Conservation (phyloP, 306 rosid species). For the Castanospermum australe region DNA sequence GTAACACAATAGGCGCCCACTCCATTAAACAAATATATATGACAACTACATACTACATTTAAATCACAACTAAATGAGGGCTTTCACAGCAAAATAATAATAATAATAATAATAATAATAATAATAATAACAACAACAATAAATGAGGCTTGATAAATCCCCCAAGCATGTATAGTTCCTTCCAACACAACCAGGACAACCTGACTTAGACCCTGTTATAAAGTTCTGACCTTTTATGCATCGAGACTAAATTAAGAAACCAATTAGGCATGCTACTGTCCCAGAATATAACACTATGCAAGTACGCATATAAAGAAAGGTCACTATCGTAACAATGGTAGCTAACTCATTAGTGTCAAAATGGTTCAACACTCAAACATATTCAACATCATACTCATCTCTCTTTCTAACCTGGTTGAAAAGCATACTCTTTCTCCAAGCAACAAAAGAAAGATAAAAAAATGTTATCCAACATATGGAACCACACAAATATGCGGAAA, state of each 20-base stretch:
- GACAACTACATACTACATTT: background rate
- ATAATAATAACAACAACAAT: no score
- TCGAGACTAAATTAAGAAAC: background rate
- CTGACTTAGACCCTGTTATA: background rate
- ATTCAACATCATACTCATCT: background rate
- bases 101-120: no score
- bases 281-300: background rate
- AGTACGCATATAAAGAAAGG: background rate
- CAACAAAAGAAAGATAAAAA: background rate
- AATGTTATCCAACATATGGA: background rate
- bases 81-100: no score
- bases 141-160: background rate
- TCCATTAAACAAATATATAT: background rate
- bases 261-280: background rate
- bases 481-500: background rate
- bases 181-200: background rate
- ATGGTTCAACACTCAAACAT: background rate
- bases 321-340: background rate
- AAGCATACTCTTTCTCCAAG: background rate
- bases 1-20: background rate
- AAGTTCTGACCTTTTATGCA: background rate
- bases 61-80: background rate
- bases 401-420: background rate
- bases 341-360: background rate
- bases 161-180: background rate